These are phyloP conservation scores for Mycena amicta DNA, from an alignment of 768 basidiomycete genomes.

Conservation along the genomic window DNA sequence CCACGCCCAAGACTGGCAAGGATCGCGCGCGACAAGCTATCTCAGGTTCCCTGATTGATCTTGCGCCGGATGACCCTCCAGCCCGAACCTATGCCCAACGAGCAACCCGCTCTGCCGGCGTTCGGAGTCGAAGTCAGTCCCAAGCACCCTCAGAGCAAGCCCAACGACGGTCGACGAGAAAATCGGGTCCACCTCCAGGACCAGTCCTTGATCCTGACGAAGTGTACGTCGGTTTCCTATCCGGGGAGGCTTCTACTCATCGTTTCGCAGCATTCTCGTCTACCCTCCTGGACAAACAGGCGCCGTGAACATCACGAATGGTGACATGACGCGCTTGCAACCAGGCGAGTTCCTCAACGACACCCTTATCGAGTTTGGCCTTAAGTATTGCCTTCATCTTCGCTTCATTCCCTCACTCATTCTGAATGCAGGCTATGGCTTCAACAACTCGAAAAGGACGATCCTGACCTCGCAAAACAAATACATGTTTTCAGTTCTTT, in stretches of 20 bases:
- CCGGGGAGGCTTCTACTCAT: background rate
- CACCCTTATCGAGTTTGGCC: slow-evolving; percentile 92
- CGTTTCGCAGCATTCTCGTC: slow-evolving; percentile 61
- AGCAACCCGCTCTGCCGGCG: slow-evolving; percentile 2
- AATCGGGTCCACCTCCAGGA: slow-evolving; percentile 29
- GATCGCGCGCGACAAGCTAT: too few relatives aligned
- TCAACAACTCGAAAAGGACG: slow-evolving; percentile 50
- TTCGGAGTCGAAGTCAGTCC: slow-evolving; percentile 5
- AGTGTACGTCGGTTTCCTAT: slow-evolving; percentile 45
- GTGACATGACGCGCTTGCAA: slow-evolving; percentile 72
- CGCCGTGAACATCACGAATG: slow-evolving; percentile 79
- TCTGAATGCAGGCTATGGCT: slow-evolving; percentile 63
- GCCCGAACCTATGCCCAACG: background rate
- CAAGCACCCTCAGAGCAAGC: slow-evolving; percentile 5
- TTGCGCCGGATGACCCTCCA: too few relatives aligned
- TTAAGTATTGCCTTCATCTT: slow-evolving; percentile 60
- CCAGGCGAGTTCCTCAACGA: slow-evolving; percentile 93
- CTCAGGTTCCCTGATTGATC: too few relatives aligned
- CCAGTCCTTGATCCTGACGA: slow-evolving; percentile 57
- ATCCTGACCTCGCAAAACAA: slow-evolving; percentile 68
- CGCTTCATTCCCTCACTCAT: slow-evolving; percentile 4
- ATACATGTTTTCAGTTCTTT: slow-evolving; percentile 96
- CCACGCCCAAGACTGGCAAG: too few relatives aligned
- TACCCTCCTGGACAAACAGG: slow-evolving; percentile 74
- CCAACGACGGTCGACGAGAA: slow-evolving; percentile 40